These are phyloP conservation scores for Lecanosticta acicola DNA, from an alignment of 2,329 filamentous ascomycete genomes.

Conservation along the genomic window DNA sequence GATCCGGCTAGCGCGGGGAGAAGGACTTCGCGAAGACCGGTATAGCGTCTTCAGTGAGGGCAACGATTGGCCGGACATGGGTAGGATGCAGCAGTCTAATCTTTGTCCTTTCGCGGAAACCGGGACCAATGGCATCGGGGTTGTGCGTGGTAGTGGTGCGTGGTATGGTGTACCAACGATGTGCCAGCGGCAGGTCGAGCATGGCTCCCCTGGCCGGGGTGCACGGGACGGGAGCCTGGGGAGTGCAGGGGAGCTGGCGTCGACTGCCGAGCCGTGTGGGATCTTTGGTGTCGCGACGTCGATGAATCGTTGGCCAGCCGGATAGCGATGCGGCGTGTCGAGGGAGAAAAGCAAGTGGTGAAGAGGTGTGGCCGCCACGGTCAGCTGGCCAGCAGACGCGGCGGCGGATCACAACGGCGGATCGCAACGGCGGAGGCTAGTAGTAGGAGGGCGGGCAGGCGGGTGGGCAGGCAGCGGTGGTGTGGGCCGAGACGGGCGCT, in stretches of 20 bases:
- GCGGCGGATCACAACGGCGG: not conserved
- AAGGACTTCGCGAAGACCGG: not conserved
- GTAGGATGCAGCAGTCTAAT: not conserved
- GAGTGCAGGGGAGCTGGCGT: too few species aligned
- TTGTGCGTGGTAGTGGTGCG: not conserved
- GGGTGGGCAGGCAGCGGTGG: too few species aligned
- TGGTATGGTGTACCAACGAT: not conserved
- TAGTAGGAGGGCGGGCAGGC: too few species aligned
- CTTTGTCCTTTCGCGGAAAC: not conserved
- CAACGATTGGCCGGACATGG: not conserved
- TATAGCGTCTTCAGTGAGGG: not conserved
- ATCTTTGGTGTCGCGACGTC: not conserved
- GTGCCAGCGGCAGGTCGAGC: not conserved
- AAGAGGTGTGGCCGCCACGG: not conserved
- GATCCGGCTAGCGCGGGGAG: not conserved
- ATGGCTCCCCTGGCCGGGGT: not conserved
- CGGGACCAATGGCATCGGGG: not conserved
- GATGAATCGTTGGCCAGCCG: not conserved
- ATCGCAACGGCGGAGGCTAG: not conserved
- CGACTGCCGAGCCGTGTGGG: not conserved
- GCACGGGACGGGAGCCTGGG: not conserved
- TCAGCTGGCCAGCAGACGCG: not conserved
- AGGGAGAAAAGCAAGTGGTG: not conserved
- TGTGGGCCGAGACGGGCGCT: too few species aligned
- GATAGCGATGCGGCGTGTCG: not conserved